Percentiles rank a stretch among this genome's conserved stretches.
phyloP scores from a whole-genome alignment of 2,329 filamentous ascomycete genomes.

The Fonsecaea pugnacius region DNA sequence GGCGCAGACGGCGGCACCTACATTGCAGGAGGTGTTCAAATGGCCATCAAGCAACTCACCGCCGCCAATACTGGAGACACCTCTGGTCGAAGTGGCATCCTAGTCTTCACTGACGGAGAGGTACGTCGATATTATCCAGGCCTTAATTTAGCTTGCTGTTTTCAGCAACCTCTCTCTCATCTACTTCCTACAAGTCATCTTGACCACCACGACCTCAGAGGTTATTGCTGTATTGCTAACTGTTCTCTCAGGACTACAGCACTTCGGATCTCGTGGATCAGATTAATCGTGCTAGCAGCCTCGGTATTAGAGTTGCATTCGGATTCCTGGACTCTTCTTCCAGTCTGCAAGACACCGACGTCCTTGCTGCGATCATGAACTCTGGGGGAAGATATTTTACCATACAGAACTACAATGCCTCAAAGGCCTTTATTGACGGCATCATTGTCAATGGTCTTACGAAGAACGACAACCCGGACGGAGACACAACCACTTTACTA shows the following conservation, averaged over 20 bases:
- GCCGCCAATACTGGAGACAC: neutral
- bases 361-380: neutral
- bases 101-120: conserved; percentile 2
- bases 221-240: neutral
- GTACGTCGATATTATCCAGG: neutral
- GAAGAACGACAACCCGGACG: neutral
- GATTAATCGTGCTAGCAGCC: neutral
- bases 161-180: neutral
- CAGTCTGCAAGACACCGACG: neutral
- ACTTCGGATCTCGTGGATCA: neutral
- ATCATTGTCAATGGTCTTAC: conserved; percentile 3
- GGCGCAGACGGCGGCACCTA: conserved; percentile 1
- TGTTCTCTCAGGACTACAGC: neutral
- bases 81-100: neutral
- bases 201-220: neutral
- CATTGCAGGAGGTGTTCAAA: neutral
- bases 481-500: neutral
- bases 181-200: neutral
- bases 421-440: neutral
- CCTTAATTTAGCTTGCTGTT: neutral
- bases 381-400: neutral
- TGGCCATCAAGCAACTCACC: neutral
- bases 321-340: neutral
- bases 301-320: conserved; percentile 1
- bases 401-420: conserved; percentile 3